Base-by-base conservation (phyloP, 2,329 filamentous ascomycete genomes). In the Raffaelea arxii region DNA sequence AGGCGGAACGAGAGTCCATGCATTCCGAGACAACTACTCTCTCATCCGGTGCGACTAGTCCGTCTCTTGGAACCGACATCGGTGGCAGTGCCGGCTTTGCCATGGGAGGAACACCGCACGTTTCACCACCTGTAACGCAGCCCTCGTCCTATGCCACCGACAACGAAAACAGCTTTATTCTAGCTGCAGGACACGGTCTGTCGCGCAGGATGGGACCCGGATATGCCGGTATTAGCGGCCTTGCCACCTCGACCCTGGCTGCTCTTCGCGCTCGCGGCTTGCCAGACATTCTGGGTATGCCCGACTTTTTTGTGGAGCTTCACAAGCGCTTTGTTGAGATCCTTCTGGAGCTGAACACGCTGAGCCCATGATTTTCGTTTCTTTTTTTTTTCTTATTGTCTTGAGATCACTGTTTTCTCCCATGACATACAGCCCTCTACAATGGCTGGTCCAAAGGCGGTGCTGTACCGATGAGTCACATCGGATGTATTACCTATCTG, bases 301-400 rank as follows among this genome's bases (percentile, higher is more conserved):
- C 80, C 4, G 80, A 84, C 57, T 80, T 84, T 56, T 84, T 84
- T 54, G 75, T 84, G 47, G 75, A 82, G 63, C 63, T 84, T 50
- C 80, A 84, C 59, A 66, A 71, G 35, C 70, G 72, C 51, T 84
- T 84, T 56, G 80, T 84, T 23, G 70, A 73, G 56, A 65, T 84
- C 36, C 63, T 84, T 44, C 67, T 80, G 16, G 77, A 82, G 59
- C 66, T 80, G 24, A 72, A 74, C 16, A 70, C 77, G 12, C 27
- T 32, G 10, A 9, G 10, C 27, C 16, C 27, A 10, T 16, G 9
- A 10, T 32, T 16, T 32, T 16, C 27, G 27, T 32, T 32, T 16
- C 27, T 32, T 36, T 36, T 36, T n/a, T 6, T 36, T 36, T 36
- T 6, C 16, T 6, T 7, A 12, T 36, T 36, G 19, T 36, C 5